phyloP scores from a whole-genome alignment of 2,329 filamentous ascomycete genomes.

The Colletotrichum incanum region DNA sequence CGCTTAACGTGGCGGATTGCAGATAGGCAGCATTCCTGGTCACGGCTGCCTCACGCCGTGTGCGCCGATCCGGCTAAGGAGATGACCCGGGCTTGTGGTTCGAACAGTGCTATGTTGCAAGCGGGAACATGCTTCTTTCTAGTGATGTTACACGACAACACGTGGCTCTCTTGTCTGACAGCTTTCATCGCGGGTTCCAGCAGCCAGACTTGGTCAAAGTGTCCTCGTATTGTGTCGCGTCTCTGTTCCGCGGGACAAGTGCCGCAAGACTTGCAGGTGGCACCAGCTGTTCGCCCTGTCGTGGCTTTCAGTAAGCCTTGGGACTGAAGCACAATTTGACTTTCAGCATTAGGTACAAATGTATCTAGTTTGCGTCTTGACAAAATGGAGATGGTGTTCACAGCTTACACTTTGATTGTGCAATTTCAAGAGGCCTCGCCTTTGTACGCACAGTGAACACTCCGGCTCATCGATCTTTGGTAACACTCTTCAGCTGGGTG shows the following conservation, averaged over 20 bases:
- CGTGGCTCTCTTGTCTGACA: not conserved
- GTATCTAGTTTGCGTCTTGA: not conserved
- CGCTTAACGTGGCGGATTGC: constrained; percentile 12
- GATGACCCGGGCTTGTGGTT: not conserved
- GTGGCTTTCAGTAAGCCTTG: not conserved
- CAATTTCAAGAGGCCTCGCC: no score
- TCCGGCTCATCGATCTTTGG: no score
- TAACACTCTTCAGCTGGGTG: no score
- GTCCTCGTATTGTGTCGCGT: not conserved
- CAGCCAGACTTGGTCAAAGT: not conserved
- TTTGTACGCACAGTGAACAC: no score
- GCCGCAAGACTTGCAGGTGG: not conserved
- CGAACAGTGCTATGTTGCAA: not conserved
- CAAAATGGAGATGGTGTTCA: no score
- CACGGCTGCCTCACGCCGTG: not conserved
- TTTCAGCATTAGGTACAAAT: not conserved
- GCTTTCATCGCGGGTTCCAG: not conserved
- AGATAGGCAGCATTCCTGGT: constrained; percentile 24
- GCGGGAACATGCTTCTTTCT: no score
- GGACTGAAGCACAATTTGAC: not conserved
- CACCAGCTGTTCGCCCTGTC: not conserved
- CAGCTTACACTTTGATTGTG: no score
- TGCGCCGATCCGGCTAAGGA: not conserved
- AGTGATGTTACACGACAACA: not conserved
- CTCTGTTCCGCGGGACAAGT: not conserved